Percentiles rank a stretch among this genome's conserved stretches.
Evolutionary conservation across 1,139 yeast genomes (phyloP).

Genomic region (Pichia sp.): DNA sequence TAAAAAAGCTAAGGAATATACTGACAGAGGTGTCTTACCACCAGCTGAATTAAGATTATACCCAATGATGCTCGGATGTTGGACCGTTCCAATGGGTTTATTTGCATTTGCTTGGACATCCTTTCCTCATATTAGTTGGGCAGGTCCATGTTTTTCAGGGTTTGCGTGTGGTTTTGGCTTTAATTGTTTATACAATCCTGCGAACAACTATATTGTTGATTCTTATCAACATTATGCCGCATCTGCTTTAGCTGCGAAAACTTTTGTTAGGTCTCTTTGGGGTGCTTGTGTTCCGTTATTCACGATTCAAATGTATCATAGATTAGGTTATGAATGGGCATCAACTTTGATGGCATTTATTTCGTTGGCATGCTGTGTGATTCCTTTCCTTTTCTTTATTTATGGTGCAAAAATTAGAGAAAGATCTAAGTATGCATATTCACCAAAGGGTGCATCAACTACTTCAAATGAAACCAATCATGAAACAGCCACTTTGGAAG

Average conservation of each 20-base stretch:
- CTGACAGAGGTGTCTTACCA: constrained; percentile 48
- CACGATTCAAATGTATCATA: constrained; percentile 73
- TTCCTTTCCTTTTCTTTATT: constrained; percentile 50
- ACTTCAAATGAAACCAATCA: not conserved
- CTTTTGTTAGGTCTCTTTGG: constrained; percentile 62
- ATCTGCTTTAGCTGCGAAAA: constrained; percentile 61
- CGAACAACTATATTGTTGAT: constrained; percentile 64
- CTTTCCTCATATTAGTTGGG: constrained; percentile 50
- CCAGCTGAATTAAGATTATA: constrained; percentile 57
- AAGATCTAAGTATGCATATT: constrained; percentile 59
- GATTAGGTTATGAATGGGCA: constrained; percentile 70
- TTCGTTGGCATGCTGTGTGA: constrained; percentile 54
- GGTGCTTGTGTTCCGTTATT: constrained; percentile 72
- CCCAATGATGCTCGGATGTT: constrained; percentile 60
- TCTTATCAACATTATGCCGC: constrained; percentile 71
- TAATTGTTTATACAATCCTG: constrained; percentile 55
- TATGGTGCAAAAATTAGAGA: constrained; percentile 51
- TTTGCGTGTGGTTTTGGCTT: constrained; percentile 58
- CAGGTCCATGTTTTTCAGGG: constrained; percentile 59
- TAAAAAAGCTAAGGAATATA: constrained; percentile 42
- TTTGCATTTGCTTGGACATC: constrained; percentile 63
- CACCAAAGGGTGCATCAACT: constrained; percentile 30
- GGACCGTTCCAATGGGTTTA: constrained; percentile 54
- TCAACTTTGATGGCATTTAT: constrained; percentile 58
- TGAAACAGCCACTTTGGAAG: not conserved